Evolutionary conservation across 768 basidiomycete species (phyloP).

Genomic region (Boletus reticuloceps): DNA sequence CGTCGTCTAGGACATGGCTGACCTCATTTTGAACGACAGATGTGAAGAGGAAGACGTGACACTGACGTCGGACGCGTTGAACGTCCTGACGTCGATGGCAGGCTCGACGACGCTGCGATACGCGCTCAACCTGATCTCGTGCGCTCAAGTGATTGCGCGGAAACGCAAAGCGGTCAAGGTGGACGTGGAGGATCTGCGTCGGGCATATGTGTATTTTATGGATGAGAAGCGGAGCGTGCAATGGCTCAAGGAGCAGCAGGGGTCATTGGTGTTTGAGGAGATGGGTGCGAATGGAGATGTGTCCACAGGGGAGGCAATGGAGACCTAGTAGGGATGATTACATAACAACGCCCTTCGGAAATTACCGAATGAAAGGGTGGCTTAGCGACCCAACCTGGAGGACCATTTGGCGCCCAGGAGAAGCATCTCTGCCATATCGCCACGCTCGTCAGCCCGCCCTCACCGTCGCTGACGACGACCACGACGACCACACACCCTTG

Average conservation of each 20-base stretch:
- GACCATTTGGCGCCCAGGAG: slow-evolving; percentile 4
- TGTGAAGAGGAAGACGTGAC: slow-evolving; percentile 96
- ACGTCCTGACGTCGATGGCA: slow-evolving; percentile 88
- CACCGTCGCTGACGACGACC: slow-evolving; percentile 8
- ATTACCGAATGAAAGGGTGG: slow-evolving; percentile 5
- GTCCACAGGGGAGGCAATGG: no score
- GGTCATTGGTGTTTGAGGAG: slow-evolving; percentile 74
- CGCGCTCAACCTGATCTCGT: slow-evolving; percentile 92
- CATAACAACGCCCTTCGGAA: slow-evolving; percentile 2
- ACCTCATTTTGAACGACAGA: slow-evolving; percentile 34
- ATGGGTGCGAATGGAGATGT: slow-evolving; percentile 36
- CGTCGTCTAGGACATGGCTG: background rate
- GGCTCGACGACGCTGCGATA: slow-evolving; percentile 88
- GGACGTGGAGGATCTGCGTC: slow-evolving; percentile 79
- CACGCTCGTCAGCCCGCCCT: background rate
- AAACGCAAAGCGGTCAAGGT: slow-evolving; percentile 81
- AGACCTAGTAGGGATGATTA: background rate
- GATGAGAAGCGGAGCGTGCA: slow-evolving; percentile 91
- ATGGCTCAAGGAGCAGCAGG: slow-evolving; percentile 86
- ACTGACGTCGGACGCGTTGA: slow-evolving; percentile 66
- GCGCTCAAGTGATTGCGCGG: slow-evolving; percentile 80
- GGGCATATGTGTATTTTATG: slow-evolving; percentile 88
- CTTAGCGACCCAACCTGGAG: slow-evolving; percentile 1
- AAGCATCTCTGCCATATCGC: background rate
- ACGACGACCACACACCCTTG: background rate